Evolutionary conservation across 2,329 filamentous ascomycete species (phyloP), one percentile per base, ranked within the genome.

Genomic region (Alternaria hordeiaustralica): DNA sequence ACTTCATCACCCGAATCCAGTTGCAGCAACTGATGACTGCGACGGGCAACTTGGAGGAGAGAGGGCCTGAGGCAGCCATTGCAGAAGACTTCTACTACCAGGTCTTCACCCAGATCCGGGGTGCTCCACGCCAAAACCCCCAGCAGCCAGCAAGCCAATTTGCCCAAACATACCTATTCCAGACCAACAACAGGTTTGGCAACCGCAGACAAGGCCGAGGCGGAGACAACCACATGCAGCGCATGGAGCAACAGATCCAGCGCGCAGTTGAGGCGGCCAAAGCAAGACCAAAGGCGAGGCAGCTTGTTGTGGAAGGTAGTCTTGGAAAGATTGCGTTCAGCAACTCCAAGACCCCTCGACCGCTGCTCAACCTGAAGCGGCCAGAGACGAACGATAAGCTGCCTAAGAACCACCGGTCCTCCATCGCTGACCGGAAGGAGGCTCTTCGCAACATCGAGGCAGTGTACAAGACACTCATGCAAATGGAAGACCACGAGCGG

Each of bases 181-280:
- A 98, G 80, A 97, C 95, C 3, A 95, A 95, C 26, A 92, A 91
- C 70, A 90, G 94, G 20, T 89, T 94, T 69, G 91, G 92, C 87
- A 45, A 87, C 88, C 83, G 94, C 66, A 88, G 94, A 68, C 89
- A 96, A 71, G 89, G 90, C 64, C 88, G 93, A 63, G 93, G 91
- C 46, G 94, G 93, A 18, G 96, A 99, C 79, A 99, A 97, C 78
- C 96, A 99, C 76, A 93, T 98, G 83, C 96, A 98, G 79, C 91
- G 96, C 59, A 99, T 99, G 96, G 95, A 99, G 80, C 96, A 99
- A 81, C 96, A 99, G 80, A 96, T 99, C 12, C 95, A 97, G 79
- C 90, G 96, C 60, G 96, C 96, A 23, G 96, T 99, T 0, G 96
- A 99, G 77, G 96, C 96, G 1, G 96, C 96, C 56, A 99, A 98